A percentile compares a stretch with the other conserved stretches of the same genome.
Conservation (phyloP, 495 filamentous ascomycete species). For the Paragyromitra xinjiangensis region DNA sequence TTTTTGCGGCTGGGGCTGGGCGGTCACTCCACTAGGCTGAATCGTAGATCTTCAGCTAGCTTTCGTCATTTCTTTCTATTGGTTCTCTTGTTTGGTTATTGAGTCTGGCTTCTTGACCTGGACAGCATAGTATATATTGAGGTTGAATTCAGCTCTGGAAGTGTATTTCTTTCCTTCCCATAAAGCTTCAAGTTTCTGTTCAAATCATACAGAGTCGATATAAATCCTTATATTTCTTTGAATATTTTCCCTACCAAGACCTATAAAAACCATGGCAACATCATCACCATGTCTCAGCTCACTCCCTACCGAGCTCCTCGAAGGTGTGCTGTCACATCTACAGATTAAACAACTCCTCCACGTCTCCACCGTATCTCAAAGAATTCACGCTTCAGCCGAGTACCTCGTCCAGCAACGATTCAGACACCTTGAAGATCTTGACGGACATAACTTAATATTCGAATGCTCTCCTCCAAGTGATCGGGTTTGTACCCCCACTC, state of each 20-base stretch:
- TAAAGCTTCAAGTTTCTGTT: neutral
- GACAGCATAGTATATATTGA: neutral
- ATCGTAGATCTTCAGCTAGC: neutral
- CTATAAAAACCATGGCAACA: constrained; percentile 4
- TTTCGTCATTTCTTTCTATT: neutral
- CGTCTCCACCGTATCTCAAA: constrained; percentile 12
- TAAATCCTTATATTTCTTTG: neutral
- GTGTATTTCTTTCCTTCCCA: neutral
- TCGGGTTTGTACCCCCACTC: constrained; percentile 22
- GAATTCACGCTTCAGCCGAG: constrained; percentile 15
- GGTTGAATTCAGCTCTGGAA: neutral
- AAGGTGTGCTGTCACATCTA: constrained; percentile 40
- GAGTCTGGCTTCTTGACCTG: neutral
- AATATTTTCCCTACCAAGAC: neutral
- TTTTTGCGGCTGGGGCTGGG: neutral
- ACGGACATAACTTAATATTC: constrained; percentile 47
- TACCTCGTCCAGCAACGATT: constrained; percentile 43
- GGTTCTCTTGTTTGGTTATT: neutral
- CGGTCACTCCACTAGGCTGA: neutral
- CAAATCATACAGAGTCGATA: neutral
- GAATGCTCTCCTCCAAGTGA: constrained; percentile 45
- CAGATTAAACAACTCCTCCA: constrained; percentile 40
- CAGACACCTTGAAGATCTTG: constrained; percentile 13
- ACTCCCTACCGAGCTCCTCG: constrained; percentile 51
- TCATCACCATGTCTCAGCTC: neutral